Conservation (phyloP, 345 rosid genomes). For the Syzygium grande region DNA sequence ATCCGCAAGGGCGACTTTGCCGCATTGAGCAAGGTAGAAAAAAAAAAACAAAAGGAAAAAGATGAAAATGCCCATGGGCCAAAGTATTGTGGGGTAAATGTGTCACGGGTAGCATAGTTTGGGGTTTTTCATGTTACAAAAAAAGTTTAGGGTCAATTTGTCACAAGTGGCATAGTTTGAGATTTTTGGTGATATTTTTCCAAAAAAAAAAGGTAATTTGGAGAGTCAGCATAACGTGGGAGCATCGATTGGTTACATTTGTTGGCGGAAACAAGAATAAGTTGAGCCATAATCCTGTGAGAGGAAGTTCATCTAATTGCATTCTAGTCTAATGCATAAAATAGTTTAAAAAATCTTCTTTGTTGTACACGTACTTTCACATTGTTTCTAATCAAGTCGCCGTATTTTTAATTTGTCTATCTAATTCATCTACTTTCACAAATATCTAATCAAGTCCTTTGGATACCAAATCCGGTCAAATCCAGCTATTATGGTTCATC, state of each 20-base stretch:
- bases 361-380: too few species aligned
- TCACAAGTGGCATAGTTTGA: too few species aligned
- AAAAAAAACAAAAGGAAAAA: too few species aligned
- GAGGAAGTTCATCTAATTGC: not conserved
- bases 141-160: too few species aligned
- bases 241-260: not conserved
- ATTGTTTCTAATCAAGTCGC: not conserved
- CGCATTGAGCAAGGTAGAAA: too few species aligned
- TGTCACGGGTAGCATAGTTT: too few species aligned
- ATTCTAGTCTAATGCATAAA: not conserved
- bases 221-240: not conserved
- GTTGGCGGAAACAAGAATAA: not conserved
- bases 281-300: not conserved
- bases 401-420: not conserved
- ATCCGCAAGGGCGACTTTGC: too few species aligned
- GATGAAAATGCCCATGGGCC: too few species aligned
- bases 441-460: not conserved
- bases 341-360: not conserved
- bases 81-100: too few species aligned
- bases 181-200: too few species aligned
- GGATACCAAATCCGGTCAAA: not conserved
- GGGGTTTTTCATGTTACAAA: too few species aligned
- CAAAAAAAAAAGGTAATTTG: too few species aligned
- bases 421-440: not conserved
- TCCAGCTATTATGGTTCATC: not conserved